Percentiles rank a stretch among this genome's conserved stretches.
Conservation (phyloP, 192 early-diverging fungal genomes). For the Coemansia sp. region DNA sequence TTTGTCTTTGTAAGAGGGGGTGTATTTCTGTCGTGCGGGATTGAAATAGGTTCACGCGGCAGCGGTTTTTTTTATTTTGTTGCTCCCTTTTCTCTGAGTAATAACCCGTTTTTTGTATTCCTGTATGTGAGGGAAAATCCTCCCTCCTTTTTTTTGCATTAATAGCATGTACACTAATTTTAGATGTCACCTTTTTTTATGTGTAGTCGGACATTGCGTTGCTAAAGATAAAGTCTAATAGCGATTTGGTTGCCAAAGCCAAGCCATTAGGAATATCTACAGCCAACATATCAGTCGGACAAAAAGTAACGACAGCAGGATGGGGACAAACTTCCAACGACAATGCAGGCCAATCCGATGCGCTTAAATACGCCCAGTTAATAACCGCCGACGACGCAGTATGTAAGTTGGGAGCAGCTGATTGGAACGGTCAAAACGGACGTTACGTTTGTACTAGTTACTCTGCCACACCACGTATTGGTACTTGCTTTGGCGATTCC, state of each 20-base stretch:
- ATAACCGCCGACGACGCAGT: conserved; percentile 31
- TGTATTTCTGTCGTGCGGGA: too few relatives aligned
- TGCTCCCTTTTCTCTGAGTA: not conserved
- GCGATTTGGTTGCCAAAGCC: conserved; percentile 31
- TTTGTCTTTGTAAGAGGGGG: not conserved
- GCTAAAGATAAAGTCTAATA: conserved; percentile 38
- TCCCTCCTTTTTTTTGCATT: not conserved
- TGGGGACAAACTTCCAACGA: conserved; percentile 50
- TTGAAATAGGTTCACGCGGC: not conserved
- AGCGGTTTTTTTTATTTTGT: not conserved
- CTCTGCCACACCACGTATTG: conserved; percentile 38
- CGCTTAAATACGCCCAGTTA: conserved; percentile 42
- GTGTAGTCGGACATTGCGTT: conserved; percentile 55
- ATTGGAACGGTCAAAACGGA: conserved; percentile 46
- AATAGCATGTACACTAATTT: not conserved
- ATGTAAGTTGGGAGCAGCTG: conserved; percentile 26
- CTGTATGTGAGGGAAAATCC: not conserved
- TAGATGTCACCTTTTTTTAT: not conserved
- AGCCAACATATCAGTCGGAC: conserved; percentile 23
- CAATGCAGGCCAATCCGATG: conserved; percentile 31
- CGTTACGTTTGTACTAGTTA: conserved; percentile 53
- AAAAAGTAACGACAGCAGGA: conserved; percentile 38
- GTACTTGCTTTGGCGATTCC: conserved; percentile 57
- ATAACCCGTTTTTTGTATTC: not conserved
- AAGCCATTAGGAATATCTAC: conserved; percentile 26